Evolutionary conservation across 2,329 filamentous ascomycete species (phyloP).

Genomic region (Penicillium griseofulvum): DNA sequence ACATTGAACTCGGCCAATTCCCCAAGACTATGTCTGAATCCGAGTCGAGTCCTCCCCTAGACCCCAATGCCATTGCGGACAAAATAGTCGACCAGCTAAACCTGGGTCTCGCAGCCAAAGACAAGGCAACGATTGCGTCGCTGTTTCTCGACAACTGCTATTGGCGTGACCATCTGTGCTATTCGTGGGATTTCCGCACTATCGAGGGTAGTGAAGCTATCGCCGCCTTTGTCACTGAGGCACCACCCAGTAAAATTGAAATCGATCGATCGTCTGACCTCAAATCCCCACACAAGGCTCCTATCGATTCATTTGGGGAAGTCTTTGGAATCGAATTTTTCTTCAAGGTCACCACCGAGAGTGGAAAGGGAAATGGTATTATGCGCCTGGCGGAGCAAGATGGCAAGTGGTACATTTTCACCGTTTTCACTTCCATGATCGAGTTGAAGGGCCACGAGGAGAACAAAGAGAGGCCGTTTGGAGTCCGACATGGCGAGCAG

Average conservation of each 20-base stretch:
- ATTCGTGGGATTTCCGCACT: conserved; percentile 58
- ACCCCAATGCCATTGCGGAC: conserved; percentile 40
- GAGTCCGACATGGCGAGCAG: conserved; percentile 56
- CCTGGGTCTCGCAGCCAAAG: conserved; percentile 32
- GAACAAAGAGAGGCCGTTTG: conserved; percentile 51
- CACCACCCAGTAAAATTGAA: conserved; percentile 45
- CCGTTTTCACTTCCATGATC: conserved; percentile 59
- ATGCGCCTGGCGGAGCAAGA: conserved; percentile 49
- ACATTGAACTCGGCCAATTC: conserved; percentile 47
- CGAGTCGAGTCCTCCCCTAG: conserved; percentile 29
- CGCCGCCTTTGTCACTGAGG: conserved; percentile 32
- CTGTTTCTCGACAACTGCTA: conserved; percentile 54
- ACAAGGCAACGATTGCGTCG: conserved; percentile 34
- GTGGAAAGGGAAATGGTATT: conserved; percentile 58
- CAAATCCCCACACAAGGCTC: conserved; percentile 45
- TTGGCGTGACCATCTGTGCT: conserved; percentile 59
- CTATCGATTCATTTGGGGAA: conserved; percentile 52
- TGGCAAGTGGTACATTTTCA: conserved; percentile 60
- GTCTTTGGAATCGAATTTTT: conserved; percentile 58
- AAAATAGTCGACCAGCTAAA: conserved; percentile 43
- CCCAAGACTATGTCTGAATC: conserved; percentile 38
- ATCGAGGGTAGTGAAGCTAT: conserved; percentile 49
- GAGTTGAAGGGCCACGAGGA: conserved; percentile 58
- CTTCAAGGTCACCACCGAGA: conserved; percentile 52
- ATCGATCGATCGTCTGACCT: conserved; percentile 48